Evolutionary conservation across 2,329 filamentous ascomycete species (phyloP).

Genomic region (Aspergillus ustus): DNA sequence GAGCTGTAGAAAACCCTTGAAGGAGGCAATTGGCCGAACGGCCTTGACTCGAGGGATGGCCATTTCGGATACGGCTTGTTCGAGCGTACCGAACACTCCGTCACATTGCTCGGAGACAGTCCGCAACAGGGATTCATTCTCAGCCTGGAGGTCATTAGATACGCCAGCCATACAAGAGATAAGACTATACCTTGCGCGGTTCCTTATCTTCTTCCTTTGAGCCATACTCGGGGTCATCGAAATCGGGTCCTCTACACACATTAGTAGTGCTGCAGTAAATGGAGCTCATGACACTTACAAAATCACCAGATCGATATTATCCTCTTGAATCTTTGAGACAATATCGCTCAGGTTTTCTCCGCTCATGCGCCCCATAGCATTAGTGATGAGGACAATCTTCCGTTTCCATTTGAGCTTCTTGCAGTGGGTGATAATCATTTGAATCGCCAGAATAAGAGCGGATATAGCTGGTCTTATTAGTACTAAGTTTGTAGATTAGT

Average conservation of each 20-base stretch:
- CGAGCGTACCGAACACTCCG: slow-evolving; percentile 80
- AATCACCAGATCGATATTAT: slow-evolving; percentile 76
- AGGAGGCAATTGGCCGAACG: slow-evolving; percentile 76
- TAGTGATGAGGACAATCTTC: slow-evolving; percentile 82
- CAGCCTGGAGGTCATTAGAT: slow-evolving; percentile 48
- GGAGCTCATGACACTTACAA: slow-evolving; percentile 60
- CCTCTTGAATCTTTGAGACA: slow-evolving; percentile 71
- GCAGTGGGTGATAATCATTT: slow-evolving; percentile 81
- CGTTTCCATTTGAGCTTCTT: slow-evolving; percentile 81
- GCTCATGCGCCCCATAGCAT: slow-evolving; percentile 75
- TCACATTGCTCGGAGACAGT: slow-evolving; percentile 69
- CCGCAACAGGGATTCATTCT: slow-evolving; percentile 73
- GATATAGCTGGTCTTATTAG: slow-evolving; percentile 63
- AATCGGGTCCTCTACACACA: slow-evolving; percentile 75
- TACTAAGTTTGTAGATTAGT: neutral
- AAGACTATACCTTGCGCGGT: slow-evolving; percentile 61
- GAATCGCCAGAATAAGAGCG: slow-evolving; percentile 80
- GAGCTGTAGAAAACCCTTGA: slow-evolving; percentile 77
- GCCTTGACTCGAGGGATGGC: slow-evolving; percentile 76
- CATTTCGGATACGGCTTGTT: slow-evolving; percentile 81
- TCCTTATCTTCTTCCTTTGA: slow-evolving; percentile 91
- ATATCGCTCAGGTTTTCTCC: slow-evolving; percentile 73
- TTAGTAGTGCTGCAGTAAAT: slow-evolving; percentile 29
- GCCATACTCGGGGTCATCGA: slow-evolving; percentile 87
- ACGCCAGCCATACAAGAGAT: neutral